A percentile compares a stretch with the other conserved stretches of the same genome.
These are phyloP conservation scores for Penicillium cinerascens DNA, from an alignment of 495 filamentous ascomycete genomes.

Conservation along the genomic window DNA sequence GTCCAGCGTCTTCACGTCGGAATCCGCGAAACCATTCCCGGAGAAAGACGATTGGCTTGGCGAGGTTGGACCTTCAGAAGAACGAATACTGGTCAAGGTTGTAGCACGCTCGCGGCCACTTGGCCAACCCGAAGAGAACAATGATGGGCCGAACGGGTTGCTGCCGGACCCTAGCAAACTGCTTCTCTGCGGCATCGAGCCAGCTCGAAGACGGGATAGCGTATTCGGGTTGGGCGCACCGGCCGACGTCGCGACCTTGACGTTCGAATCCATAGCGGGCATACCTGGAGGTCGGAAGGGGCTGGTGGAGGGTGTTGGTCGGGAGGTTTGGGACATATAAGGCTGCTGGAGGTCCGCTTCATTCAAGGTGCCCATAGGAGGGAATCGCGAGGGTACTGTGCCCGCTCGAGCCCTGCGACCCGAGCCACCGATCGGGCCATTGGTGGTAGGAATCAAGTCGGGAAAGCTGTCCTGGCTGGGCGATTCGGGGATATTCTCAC, in stretches of 20 bases:
- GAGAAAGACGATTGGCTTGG: conserved; percentile 88
- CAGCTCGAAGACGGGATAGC: conserved; percentile 84
- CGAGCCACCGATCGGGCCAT: conserved; percentile 55
- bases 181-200: conserved; percentile 89
- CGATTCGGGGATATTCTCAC: conserved; percentile 96
- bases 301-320: conserved; percentile 85
- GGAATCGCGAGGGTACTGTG: conserved; percentile 93
- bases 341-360: conserved; percentile 59
- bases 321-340: conserved; percentile 74
- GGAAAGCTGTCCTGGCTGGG: conserved; percentile 94
- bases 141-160: conserved; percentile 80
- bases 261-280: conserved; percentile 58
- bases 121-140: conserved; percentile 85
- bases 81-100: conserved; percentile 80
- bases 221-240: conserved; percentile 59
- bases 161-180: conserved; percentile 54
- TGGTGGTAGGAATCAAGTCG: conserved; percentile 69
- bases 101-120: conserved; percentile 72
- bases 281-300: conserved; percentile 82
- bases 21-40: conserved; percentile 78
- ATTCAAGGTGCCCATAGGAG: conserved; percentile 61
- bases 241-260: conserved; percentile 44
- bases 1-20: conserved; percentile 90
- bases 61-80: conserved; percentile 86
- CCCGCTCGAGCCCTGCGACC: conserved; percentile 79